These are phyloP conservation scores for Rhizophora mangle DNA, from an alignment of 345 rosid genomes.

Conservation along the genomic window DNA sequence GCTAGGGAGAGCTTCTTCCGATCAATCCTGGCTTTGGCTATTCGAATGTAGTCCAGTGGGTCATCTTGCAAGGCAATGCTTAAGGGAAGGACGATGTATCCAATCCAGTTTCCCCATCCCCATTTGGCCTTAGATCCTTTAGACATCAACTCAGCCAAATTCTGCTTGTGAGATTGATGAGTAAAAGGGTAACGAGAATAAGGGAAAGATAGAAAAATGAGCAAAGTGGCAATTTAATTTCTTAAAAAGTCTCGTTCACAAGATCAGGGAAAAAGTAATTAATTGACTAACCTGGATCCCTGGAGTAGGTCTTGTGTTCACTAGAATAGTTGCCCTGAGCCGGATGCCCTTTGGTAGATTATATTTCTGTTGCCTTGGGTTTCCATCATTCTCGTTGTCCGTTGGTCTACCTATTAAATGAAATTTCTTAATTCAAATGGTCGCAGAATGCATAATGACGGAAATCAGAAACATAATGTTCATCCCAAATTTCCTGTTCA, in stretches of 20 bases:
- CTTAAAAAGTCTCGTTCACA: background rate
- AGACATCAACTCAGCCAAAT: slow-evolving; percentile 27
- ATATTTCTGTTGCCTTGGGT: slow-evolving; percentile 14
- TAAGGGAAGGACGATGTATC: slow-evolving; percentile 34
- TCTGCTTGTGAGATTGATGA: slow-evolving; percentile 14
- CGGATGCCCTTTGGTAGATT: slow-evolving; percentile 24
- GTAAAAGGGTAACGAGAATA: background rate
- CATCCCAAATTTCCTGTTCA: no score
- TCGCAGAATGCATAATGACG: background rate
- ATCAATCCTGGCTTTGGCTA: slow-evolving; percentile 29
- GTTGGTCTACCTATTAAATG: slow-evolving; percentile 17
- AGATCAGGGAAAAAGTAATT: background rate
- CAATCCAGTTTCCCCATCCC: slow-evolving; percentile 45
- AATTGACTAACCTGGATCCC: slow-evolving; percentile 32
- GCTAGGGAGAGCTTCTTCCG: slow-evolving; percentile 33
- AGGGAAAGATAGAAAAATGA: no score
- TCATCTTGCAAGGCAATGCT: slow-evolving; percentile 27
- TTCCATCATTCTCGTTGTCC: slow-evolving; percentile 7
- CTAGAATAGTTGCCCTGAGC: slow-evolving; percentile 32
- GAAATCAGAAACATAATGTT: background rate
- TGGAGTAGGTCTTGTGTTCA: slow-evolving; percentile 34
- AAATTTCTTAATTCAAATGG: background rate
- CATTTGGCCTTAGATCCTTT: slow-evolving; percentile 20
- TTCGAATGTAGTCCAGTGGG: slow-evolving; percentile 33
- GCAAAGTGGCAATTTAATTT: background rate